Conservation (phyloP, 352 stramenopile species). For the Globisporangium lucens region DNA sequence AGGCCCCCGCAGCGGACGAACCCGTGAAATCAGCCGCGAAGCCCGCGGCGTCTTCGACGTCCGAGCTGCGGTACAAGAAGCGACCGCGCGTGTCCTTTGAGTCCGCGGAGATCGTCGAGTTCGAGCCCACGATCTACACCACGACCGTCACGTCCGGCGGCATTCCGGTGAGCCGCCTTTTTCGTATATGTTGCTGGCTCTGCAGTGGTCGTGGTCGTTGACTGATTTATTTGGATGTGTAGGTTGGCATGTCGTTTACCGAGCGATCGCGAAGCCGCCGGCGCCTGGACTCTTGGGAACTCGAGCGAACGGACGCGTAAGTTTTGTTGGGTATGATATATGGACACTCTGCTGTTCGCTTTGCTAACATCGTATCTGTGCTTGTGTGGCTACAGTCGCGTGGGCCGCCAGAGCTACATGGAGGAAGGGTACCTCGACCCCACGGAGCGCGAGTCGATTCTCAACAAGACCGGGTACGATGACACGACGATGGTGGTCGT, state of each 20-base stretch:
- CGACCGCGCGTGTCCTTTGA: constrained; percentile 71
- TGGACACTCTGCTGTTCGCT: not conserved
- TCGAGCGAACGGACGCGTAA: constrained; percentile 67
- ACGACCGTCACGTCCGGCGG: constrained; percentile 77
- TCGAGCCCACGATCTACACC: constrained; percentile 80
- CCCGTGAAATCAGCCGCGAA: not conserved
- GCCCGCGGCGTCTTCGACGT: not conserved
- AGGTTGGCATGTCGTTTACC: constrained; percentile 72
- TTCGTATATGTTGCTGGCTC: not conserved
- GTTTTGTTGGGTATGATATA: constrained; percentile 17
- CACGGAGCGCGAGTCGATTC: constrained; percentile 67
- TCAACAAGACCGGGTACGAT: constrained; percentile 75
- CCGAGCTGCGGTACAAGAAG: constrained; percentile 52
- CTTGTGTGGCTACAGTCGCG: constrained; percentile 32
- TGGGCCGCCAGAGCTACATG: constrained; percentile 83
- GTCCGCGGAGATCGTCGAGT: constrained; percentile 82
- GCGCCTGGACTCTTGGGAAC: constrained; percentile 75
- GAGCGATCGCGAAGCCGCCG: constrained; percentile 71
- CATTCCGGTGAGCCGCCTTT: constrained; percentile 35
- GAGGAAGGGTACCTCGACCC: constrained; percentile 83
- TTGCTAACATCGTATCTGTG: not conserved
- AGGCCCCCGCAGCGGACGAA: not conserved
- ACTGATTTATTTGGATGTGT: not conserved
- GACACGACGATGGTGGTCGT: constrained; percentile 67
- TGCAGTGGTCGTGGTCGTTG: not conserved